These are phyloP conservation scores for Epichloe glyceriae DNA, from an alignment of 2,329 filamentous ascomycete species.

Conservation along the genomic window DNA sequence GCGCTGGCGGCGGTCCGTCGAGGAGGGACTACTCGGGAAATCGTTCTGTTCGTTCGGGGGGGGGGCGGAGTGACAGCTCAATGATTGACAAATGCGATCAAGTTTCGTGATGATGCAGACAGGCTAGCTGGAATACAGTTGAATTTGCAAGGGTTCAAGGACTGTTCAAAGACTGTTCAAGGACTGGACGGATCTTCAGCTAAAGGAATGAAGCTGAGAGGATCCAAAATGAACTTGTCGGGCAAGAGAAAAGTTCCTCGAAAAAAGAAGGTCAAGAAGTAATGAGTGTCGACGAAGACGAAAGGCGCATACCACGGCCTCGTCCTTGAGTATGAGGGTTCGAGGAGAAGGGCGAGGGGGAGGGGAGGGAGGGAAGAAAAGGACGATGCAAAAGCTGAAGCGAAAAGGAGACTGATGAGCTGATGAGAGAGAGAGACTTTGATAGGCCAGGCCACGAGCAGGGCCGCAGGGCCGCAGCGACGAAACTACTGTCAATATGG, in stretches of 20 bases:
- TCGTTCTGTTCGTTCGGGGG: neutral
- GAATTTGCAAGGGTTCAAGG: slow-evolving; percentile 4
- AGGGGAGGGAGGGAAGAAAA: neutral
- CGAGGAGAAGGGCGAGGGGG: neutral
- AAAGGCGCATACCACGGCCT: neutral
- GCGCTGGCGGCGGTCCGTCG: neutral
- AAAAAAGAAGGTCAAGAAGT: slow-evolving; percentile 2
- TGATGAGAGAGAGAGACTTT: too few species aligned
- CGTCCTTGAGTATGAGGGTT: neutral
- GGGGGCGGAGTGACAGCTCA: neutral
- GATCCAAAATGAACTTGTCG: slow-evolving; percentile 2
- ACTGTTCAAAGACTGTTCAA: too few species aligned
- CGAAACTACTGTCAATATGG: too few species aligned
- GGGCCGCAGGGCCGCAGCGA: too few species aligned
- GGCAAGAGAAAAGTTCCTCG: neutral
- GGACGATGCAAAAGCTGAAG: neutral
- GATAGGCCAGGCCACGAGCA: too few species aligned
- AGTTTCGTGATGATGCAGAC: neutral
- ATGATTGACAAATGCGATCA: neutral
- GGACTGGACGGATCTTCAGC: slow-evolving; percentile 26
- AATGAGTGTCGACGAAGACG: neutral
- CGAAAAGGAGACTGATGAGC: slow-evolving; percentile 1
- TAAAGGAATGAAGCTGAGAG: slow-evolving; percentile 19
- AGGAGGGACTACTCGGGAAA: neutral
- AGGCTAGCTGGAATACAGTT: neutral